Percentiles rank a stretch among this genome's conserved stretches.
These are phyloP conservation scores for Hymenoscyphus albidus DNA, from an alignment of 2,329 filamentous ascomycete species.

Conservation along the genomic window DNA sequence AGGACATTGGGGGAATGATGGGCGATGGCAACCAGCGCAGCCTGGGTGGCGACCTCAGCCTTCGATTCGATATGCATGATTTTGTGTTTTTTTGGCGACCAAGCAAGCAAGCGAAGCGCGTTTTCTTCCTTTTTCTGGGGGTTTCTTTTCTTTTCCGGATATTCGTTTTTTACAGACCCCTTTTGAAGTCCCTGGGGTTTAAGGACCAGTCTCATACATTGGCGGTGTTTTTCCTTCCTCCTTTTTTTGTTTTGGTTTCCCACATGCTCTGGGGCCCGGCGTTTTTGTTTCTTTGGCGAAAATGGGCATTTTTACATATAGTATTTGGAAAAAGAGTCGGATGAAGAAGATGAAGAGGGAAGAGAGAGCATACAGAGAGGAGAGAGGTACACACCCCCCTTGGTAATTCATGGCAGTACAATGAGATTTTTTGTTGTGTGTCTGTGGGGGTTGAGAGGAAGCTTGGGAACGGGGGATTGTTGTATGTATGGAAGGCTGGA, in stretches of 20 bases:
- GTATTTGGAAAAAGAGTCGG: constrained; percentile 1
- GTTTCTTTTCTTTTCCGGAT: too few species aligned
- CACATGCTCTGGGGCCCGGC: not conserved
- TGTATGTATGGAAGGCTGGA: not conserved
- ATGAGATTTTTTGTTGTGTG: not conserved
- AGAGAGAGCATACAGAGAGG: not conserved
- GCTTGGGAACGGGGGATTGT: too few species aligned
- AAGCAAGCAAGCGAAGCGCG: not conserved
- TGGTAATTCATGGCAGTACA: not conserved
- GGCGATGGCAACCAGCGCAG: constrained; percentile 11
- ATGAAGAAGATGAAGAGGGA: not conserved
- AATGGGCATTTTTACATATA: not conserved
- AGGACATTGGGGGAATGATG: constrained; percentile 10
- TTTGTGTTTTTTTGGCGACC: not conserved
- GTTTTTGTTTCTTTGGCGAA: not conserved
- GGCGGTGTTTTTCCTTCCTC: not conserved
- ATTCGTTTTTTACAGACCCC: not conserved
- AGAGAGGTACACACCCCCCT: not conserved
- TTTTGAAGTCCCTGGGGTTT: not conserved
- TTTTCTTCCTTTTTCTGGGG: not conserved
- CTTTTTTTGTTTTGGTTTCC: not conserved
- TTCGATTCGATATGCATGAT: constrained; percentile 14
- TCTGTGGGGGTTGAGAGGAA: too few species aligned
- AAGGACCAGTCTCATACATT: not conserved
- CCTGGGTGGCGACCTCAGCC: constrained; percentile 10